Conservation (phyloP, 1,139 yeast genomes). For the Kodamaea sp. region DNA sequence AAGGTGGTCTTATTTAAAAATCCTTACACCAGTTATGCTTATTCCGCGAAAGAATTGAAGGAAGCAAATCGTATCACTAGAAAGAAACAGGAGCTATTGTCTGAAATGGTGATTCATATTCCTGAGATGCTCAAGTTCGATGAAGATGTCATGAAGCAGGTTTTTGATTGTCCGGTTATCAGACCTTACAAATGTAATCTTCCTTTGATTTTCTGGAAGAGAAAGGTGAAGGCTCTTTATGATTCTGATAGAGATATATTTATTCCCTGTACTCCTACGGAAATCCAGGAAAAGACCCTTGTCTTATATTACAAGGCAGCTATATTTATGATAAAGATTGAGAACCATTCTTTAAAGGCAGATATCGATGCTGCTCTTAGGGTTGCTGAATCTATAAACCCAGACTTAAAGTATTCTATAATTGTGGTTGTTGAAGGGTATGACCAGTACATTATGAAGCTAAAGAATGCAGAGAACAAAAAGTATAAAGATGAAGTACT, state of each 20-base stretch:
- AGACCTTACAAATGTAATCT: conserved; percentile 16
- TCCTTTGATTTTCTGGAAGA: conserved; percentile 39
- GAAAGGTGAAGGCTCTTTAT: conserved; percentile 41
- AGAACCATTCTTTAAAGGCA: conserved; percentile 22
- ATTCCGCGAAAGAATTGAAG: conserved; percentile 36
- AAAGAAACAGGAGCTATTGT: conserved; percentile 50
- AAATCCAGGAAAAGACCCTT: conserved; percentile 42
- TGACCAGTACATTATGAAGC: conserved; percentile 43
- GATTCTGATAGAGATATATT: conserved; percentile 49
- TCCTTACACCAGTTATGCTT: conserved; percentile 11
- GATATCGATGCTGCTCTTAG: conserved; percentile 22
- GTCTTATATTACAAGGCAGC: conserved; percentile 50
- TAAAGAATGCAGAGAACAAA: conserved; percentile 48
- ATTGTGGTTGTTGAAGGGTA: conserved; percentile 53
- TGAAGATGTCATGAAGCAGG: conserved; percentile 12
- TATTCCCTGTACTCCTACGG: conserved; percentile 48
- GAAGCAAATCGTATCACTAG: conserved; percentile 52
- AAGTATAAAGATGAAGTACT: conserved; percentile 45
- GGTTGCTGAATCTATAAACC: conserved; percentile 15
- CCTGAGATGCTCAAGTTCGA: conserved; percentile 17
- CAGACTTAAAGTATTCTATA: conserved; percentile 17
- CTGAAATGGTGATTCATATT: conserved; percentile 49
- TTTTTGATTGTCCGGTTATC: conserved; percentile 15
- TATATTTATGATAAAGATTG: conserved; percentile 40
- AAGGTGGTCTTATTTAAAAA: background rate